These are phyloP conservation scores for Leccinum subtestaceum DNA, from an alignment of 768 basidiomycete species.

Conservation along the genomic window DNA sequence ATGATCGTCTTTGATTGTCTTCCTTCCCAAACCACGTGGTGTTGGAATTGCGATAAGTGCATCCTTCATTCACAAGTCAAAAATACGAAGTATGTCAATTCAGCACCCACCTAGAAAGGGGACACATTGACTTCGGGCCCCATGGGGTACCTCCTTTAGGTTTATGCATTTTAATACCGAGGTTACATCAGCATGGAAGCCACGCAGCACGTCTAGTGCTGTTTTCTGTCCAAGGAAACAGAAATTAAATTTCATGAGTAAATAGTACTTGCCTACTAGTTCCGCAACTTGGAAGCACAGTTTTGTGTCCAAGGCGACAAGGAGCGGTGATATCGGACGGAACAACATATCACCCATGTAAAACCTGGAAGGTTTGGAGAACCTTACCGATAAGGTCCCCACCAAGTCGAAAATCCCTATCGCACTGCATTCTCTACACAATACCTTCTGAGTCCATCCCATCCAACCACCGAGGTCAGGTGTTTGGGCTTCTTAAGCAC, in stretches of 20 bases:
- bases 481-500: not conserved
- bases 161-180: conserved; percentile 11
- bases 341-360: conserved; percentile 2
- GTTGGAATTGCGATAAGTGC: not conserved
- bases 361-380: not conserved
- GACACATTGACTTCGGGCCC: not conserved
- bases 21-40: not conserved
- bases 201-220: not conserved
- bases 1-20: not conserved
- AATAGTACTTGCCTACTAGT: not conserved
- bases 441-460: not conserved
- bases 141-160: not conserved
- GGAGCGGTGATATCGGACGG: not conserved
- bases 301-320: not conserved
- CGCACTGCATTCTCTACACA: not conserved
- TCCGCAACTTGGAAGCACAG: not conserved
- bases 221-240: conserved; percentile 1
- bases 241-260: not conserved
- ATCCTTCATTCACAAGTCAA: not conserved
- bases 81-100: not conserved
- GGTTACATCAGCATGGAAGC: not conserved
- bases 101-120: conserved; percentile 1
- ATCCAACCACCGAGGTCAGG: not conserved
- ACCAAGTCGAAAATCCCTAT: not conserved
- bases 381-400: not conserved